Percentiles rank a stretch among this genome's conserved stretches.
Conservation (phyloP, 148 eudicot species). For the Vaccinium corymbosum region DNA sequence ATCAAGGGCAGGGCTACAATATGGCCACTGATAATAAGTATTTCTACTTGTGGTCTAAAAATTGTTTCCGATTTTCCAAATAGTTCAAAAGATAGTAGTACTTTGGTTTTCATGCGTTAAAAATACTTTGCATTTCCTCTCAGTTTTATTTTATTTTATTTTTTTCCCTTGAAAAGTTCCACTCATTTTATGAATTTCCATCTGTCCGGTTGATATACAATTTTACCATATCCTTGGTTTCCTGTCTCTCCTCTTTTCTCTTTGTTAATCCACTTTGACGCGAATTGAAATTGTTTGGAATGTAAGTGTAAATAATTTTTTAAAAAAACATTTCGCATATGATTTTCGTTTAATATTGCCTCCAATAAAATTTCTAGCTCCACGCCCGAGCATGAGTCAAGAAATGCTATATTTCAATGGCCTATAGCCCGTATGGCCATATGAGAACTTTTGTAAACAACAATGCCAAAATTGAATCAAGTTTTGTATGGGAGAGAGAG, state of each 20-base stretch:
- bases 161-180: neutral
- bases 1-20: neutral
- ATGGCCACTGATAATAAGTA: neutral
- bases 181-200: neutral
- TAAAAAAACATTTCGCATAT: neutral
- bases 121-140: neutral
- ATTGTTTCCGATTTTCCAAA: neutral
- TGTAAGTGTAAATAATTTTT: neutral
- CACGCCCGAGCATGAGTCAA: neutral
- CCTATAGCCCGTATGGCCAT: constrained; percentile 61
- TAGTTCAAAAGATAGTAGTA: neutral
- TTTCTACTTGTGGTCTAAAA: neutral
- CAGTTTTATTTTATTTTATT: no score
- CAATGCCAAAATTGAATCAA: neutral
- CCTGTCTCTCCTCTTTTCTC: neutral
- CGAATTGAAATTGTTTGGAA: neutral
- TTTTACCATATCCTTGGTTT: neutral
- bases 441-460: constrained; percentile 38
- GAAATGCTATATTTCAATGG: constrained; percentile 34
- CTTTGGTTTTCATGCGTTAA: neutral
- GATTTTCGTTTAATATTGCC: neutral
- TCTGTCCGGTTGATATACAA: neutral
- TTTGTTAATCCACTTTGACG: neutral
- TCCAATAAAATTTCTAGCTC: neutral
- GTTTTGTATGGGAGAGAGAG: neutral